Percentiles rank a stretch among this genome's conserved stretches.
phyloP scores from a whole-genome alignment of 306 rosid genomes.

The Lablab purpureus region DNA sequence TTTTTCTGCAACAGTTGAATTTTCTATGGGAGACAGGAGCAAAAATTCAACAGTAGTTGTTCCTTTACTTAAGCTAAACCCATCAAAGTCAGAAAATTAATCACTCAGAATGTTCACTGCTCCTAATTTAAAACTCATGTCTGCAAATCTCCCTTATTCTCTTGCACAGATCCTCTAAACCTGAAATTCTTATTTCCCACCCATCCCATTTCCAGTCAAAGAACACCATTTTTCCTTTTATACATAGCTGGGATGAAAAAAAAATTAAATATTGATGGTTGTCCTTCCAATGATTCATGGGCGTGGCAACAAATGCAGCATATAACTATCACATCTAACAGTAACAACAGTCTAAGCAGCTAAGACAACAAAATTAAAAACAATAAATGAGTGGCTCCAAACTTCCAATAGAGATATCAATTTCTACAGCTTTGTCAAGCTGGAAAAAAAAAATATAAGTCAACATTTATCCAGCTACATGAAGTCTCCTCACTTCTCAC shows the following conservation, averaged over 20 bases:
- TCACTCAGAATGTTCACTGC: not conserved
- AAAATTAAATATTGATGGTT: not conserved
- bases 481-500: constrained; percentile 3
- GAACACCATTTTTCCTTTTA: not conserved
- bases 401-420: not conserved
- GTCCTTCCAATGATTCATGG: not conserved
- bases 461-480: not conserved
- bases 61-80: constrained; percentile 5
- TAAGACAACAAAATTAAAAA: not conserved
- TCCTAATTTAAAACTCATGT: not conserved
- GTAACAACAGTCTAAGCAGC: constrained; percentile 7
- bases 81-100: constrained; percentile 1
- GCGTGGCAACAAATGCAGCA: not conserved
- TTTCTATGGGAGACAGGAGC: not conserved
- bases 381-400: constrained; percentile 9
- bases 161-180: not conserved
- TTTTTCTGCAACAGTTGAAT: not conserved
- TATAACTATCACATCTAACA: constrained; percentile 13
- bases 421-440: constrained; percentile 19
- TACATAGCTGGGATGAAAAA: not conserved
- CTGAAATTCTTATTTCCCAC: not conserved
- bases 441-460: not conserved
- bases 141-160: not conserved
- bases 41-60: constrained; percentile 1
- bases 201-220: not conserved